Evolutionary conservation across 169 alveolate genomes (phyloP), one percentile per base, ranked within the genome.

Genomic region (Plasmodium inui): DNA sequence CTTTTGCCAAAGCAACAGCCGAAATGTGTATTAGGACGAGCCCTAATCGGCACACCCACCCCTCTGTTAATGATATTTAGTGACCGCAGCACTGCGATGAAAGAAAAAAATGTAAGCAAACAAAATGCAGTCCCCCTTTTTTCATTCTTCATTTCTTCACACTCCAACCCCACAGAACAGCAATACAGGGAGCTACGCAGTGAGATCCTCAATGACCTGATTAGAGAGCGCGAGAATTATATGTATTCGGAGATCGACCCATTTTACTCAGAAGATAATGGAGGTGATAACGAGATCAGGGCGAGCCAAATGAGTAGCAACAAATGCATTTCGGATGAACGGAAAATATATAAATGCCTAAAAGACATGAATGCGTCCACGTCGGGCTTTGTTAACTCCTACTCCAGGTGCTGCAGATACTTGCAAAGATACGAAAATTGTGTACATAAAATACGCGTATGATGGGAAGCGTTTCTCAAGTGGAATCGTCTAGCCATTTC

Each of bases 321-420:
- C 71, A 73, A 89, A 80, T 89, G 94, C 39, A 78, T 57, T 26
- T 5, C 67, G 46, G 74, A 79, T 89, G 94, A 89, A 89, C 41
- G 79, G 50, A 89, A 79, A 79, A 89, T 89, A 79, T 89, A 46
- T 89, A 61, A 89, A 3, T 89, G 94, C 41, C 78, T 89, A 28
- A 89, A 89, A 89, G 72, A 79, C 37, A 89, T 89, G 94, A 89
- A 78, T 61, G 83, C 79, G 70, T 89, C 94, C 28, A 89, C 94
- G 7, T 46, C 90, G 17, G 50, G 50, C 14, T 89, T 89, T 79
- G 81, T 89, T 61, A 89, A 89, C 72, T 89, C 81, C 7, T 89
- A 89, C 71, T 34, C 82, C 74, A 32, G 94, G 50, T 89, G 94
- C 37, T 79, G 78, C 74, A 34, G 83, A 32, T 78, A 89, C 19